Conservation (phyloP, 2,329 filamentous ascomycete species). For the Arthrinium phaeospermum region DNA sequence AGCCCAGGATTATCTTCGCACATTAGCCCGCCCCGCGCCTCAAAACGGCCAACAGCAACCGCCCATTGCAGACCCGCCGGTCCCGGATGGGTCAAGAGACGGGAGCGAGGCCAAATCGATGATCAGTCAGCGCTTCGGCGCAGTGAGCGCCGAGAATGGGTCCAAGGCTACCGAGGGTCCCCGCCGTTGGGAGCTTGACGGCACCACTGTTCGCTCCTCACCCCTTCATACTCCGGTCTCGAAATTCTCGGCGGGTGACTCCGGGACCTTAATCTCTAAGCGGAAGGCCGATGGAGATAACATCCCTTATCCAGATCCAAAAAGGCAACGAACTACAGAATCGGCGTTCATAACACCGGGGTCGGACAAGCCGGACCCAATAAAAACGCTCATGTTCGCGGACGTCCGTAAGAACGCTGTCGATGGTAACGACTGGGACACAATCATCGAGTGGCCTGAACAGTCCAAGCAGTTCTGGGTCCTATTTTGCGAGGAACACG, state of each 20-base stretch:
- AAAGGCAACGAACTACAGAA: background rate
- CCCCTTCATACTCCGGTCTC: background rate
- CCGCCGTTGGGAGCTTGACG: background rate
- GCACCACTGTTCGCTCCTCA: background rate
- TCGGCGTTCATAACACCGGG: background rate
- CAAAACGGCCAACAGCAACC: background rate
- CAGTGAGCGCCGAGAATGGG: background rate
- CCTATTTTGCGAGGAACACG: constrained; percentile 46
- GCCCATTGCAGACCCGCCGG: background rate
- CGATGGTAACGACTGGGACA: constrained; percentile 29
- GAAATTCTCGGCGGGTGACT: background rate
- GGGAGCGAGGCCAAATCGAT: background rate
- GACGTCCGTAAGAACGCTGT: constrained; percentile 4
- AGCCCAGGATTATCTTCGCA: background rate
- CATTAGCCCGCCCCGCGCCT: background rate
- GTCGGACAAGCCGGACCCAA: background rate
- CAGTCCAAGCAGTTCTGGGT: constrained; percentile 42
- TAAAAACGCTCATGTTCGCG: background rate
- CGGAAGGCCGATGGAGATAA: background rate
- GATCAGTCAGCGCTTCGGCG: background rate
- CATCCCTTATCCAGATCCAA: background rate
- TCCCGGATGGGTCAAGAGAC: background rate
- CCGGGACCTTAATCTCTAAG: background rate
- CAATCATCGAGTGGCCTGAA: constrained; percentile 36
- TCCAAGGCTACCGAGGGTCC: background rate